Percentiles rank a stretch among this genome's conserved stretches.
These are phyloP conservation scores for Globisporangium heterothallicum DNA, from an alignment of 352 stramenopile species.

Conservation along the genomic window DNA sequence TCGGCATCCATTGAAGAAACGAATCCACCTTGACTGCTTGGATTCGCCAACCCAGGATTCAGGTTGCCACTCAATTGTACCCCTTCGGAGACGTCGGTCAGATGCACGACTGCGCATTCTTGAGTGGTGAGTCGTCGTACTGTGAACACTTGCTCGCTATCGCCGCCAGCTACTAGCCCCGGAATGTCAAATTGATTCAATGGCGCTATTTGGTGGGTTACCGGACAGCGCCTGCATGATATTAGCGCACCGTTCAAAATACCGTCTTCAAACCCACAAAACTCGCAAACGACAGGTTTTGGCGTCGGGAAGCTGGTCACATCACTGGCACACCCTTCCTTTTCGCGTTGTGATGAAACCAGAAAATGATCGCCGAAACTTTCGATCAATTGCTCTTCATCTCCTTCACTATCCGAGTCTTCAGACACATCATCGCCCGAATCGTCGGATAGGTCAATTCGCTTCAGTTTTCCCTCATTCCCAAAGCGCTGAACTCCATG, in stretches of 20 bases:
- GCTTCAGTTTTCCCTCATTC: conserved; percentile 2
- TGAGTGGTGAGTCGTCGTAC: conserved; percentile 5
- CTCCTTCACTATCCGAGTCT: conserved; percentile 29
- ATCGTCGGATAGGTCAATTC: conserved; percentile 1
- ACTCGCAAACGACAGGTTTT: conserved; percentile 26
- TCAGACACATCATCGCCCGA: conserved; percentile 24
- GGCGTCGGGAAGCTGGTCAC: neutral
- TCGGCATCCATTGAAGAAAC: neutral
- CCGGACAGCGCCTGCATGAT: conserved; percentile 43
- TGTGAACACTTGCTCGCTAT: conserved; percentile 3
- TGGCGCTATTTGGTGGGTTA: conserved; percentile 31
- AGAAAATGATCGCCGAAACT: conserved; percentile 51
- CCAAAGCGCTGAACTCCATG: conserved; percentile 1
- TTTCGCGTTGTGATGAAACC: neutral
- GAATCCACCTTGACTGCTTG: neutral
- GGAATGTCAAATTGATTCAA: conserved; percentile 53
- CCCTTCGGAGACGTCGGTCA: conserved; percentile 11
- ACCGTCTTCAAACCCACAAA: conserved; percentile 58
- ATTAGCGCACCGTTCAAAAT: conserved; percentile 56
- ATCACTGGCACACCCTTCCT: neutral
- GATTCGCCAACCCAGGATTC: too few relatives aligned
- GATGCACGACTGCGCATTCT: conserved; percentile 10
- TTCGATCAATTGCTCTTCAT: conserved; percentile 49
- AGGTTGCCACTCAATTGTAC: conserved; percentile 7
- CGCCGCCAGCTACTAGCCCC: conserved; percentile 24